Conservation (phyloP, 1,284 basidiomycete genomes). For the Fomitopsis palustris region DNA sequence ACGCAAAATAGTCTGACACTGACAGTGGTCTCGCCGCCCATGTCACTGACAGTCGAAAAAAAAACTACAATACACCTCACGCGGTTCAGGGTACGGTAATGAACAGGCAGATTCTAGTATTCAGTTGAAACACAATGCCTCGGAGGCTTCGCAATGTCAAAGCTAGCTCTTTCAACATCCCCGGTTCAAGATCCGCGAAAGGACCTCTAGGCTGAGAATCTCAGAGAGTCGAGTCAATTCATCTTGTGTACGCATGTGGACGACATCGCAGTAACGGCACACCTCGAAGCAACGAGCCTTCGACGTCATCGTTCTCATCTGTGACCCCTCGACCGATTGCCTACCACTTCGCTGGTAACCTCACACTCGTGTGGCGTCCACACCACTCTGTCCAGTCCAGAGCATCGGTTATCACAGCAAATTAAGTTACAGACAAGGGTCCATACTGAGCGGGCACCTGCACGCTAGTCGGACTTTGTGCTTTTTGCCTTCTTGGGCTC, state of each 20-base stretch:
- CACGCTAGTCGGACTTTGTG: constrained; percentile 23
- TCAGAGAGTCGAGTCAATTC: neutral
- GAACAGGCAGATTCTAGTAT: too few relatives aligned
- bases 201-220: neutral
- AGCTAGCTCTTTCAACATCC: neutral
- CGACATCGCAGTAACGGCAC: neutral
- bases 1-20: too few relatives aligned
- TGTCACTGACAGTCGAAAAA: neutral
- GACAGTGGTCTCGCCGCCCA: neutral
- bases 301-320: constrained; percentile 8
- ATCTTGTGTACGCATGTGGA: neutral
- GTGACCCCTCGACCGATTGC: neutral
- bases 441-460: constrained; percentile 5
- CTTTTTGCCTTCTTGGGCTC: constrained; percentile 38
- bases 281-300: neutral
- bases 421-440: constrained; percentile 21
- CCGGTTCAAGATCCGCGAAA: neutral
- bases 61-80: neutral
- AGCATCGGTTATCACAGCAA: neutral
- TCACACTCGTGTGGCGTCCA: neutral
- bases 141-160: too few relatives aligned
- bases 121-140: neutral
- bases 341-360: neutral
- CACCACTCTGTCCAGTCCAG: neutral
- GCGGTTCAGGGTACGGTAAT: neutral